These are phyloP conservation scores for Cryptococcus sp. DNA, from an alignment of 1,284 basidiomycete species.

Conservation along the genomic window DNA sequence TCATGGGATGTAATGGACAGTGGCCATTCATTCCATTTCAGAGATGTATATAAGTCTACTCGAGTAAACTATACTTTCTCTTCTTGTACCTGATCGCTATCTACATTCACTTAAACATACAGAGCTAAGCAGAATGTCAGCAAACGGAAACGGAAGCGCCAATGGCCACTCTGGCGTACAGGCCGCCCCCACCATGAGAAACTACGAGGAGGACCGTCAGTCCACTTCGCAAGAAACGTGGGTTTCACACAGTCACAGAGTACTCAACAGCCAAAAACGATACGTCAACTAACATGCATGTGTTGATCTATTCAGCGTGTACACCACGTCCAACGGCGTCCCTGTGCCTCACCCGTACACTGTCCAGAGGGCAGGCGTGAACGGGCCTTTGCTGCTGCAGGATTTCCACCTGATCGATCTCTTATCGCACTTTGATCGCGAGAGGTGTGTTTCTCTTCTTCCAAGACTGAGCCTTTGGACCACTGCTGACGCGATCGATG, in stretches of 20 bases:
- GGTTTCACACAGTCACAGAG: conserved; percentile 3
- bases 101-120: too few species aligned
- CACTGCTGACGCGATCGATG: neutral
- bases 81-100: too few species aligned
- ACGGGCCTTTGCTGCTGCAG: conserved; percentile 83
- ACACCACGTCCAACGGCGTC: conserved; percentile 83
- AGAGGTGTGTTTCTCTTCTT: conserved; percentile 58
- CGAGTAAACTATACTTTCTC: too few species aligned
- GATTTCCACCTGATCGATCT: conserved; percentile 88
- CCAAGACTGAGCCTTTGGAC: neutral
- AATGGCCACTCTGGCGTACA: conserved; percentile 7
- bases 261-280: too few species aligned
- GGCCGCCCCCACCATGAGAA: conserved; percentile 10
- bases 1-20: too few species aligned
- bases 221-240: conserved; percentile 27
- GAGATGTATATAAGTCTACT: too few species aligned
- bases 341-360: conserved; percentile 64
- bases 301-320: conserved; percentile 51
- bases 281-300: neutral
- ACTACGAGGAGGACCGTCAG: conserved; percentile 35
- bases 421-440: conserved; percentile 86
- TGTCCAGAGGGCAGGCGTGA: conserved; percentile 69
- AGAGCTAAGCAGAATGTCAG: neutral
- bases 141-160: conserved; percentile 6
- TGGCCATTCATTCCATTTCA: too few species aligned